These are phyloP conservation scores for Pseudohalonectria lignicola DNA, from an alignment of 2,329 filamentous ascomycete species.

Conservation along the genomic window DNA sequence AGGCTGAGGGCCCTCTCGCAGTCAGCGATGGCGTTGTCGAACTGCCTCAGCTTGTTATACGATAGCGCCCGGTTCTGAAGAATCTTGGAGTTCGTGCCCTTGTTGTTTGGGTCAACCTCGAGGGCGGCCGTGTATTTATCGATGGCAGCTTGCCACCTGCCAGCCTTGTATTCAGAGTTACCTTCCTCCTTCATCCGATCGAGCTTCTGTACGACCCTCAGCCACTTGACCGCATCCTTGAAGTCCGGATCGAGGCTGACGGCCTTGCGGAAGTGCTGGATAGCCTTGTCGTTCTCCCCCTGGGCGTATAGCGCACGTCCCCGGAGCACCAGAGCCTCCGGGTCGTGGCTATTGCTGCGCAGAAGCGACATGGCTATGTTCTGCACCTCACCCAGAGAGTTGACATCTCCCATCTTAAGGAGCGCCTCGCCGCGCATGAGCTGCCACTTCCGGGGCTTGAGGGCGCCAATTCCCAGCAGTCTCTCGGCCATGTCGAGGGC, in stretches of 20 bases:
- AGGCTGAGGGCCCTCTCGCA: conserved; percentile 75
- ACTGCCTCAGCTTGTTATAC: conserved; percentile 74
- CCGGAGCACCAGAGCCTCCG: conserved; percentile 83
- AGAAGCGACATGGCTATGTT: conserved; percentile 84
- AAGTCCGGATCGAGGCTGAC: conserved; percentile 87
- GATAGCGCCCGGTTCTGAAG: conserved; percentile 88
- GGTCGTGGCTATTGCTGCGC: conserved; percentile 79
- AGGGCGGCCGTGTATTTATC: conserved; percentile 77
- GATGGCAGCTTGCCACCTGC: conserved; percentile 68
- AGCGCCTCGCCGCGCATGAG: conserved; percentile 87
- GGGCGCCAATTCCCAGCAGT: conserved; percentile 62
- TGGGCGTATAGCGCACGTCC: conserved; percentile 81
- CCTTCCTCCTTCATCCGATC: conserved; percentile 91
- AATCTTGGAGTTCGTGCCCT: conserved; percentile 88
- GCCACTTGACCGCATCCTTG: conserved; percentile 75
- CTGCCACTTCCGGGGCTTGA: conserved; percentile 85
- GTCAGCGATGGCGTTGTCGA: conserved; percentile 69
- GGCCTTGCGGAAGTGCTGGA: conserved; percentile 85
- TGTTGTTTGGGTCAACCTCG: conserved; percentile 77
- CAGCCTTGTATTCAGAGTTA: conserved; percentile 80
- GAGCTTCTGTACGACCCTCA: conserved; percentile 83
- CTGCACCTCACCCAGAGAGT: conserved; percentile 82
- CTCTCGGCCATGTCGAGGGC: conserved; percentile 85
- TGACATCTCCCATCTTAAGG: conserved; percentile 82
- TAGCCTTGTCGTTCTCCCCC: conserved; percentile 90